A percentile compares a stretch with the other conserved stretches of the same genome.
phyloP scores from a whole-genome alignment of 2,329 filamentous ascomycete genomes.

The Talaromyces sp. region DNA sequence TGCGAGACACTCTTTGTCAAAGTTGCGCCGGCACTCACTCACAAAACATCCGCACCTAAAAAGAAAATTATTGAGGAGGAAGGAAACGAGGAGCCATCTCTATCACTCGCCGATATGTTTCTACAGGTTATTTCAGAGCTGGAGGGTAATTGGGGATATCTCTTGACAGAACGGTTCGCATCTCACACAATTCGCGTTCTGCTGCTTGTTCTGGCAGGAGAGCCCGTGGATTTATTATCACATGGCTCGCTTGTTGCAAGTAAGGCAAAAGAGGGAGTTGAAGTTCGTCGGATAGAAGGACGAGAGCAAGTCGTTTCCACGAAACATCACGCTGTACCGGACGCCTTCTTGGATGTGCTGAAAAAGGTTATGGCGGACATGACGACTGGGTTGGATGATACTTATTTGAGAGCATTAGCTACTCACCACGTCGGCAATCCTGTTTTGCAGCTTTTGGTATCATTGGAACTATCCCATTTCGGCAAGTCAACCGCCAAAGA shows the following conservation, averaged over 20 bases:
- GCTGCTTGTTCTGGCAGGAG: conserved; percentile 79
- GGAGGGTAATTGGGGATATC: conserved; percentile 76
- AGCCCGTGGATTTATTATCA: conserved; percentile 68
- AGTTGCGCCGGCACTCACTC: conserved; percentile 73
- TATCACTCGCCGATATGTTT: conserved; percentile 81
- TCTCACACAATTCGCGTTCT: conserved; percentile 88
- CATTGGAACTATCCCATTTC: conserved; percentile 76
- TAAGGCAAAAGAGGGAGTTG: conserved; percentile 85
- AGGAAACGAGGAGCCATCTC: conserved; percentile 46
- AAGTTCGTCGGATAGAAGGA: conserved; percentile 54
- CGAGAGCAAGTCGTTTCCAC: conserved; percentile 51
- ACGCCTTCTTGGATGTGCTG: conserved; percentile 72
- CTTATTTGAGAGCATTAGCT: conserved; percentile 77
- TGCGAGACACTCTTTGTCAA: conserved; percentile 90
- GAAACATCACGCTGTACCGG: conserved; percentile 61
- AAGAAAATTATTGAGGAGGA: conserved; percentile 47
- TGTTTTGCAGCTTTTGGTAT: conserved; percentile 83
- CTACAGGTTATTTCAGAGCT: conserved; percentile 81
- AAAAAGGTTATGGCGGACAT: conserved; percentile 80
- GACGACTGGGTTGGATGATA: conserved; percentile 71
- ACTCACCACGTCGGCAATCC: conserved; percentile 90
- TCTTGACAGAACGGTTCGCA: conserved; percentile 84
- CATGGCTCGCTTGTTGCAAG: conserved; percentile 78
- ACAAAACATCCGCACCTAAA: conserved; percentile 57
- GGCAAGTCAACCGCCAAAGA: conserved; percentile 66